Conservation (phyloP, 75 land plant species). For the Picea glauca region DNA sequence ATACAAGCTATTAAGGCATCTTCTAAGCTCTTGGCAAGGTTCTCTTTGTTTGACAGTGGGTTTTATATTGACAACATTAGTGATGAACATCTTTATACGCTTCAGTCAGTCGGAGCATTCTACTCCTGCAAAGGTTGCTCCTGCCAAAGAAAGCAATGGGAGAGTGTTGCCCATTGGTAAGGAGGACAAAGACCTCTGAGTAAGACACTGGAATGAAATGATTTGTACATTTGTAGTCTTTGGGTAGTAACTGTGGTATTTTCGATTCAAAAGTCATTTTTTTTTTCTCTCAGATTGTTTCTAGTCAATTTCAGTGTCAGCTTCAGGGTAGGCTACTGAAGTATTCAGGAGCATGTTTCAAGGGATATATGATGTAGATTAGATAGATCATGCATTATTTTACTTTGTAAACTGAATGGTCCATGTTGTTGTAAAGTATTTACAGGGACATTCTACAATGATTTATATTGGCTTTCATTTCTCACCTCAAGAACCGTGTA, state of each 20-base stretch:
- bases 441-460: background rate
- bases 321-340: background rate
- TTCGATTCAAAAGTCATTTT: background rate
- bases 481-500: background rate
- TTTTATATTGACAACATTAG: constrained; percentile 31
- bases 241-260: background rate
- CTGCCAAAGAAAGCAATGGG: constrained; percentile 3
- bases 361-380: constrained; percentile 1
- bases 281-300: background rate
- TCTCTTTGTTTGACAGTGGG: constrained; percentile 32
- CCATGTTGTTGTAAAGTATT: background rate
- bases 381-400: background rate
- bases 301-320: background rate
- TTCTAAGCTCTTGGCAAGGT: constrained; percentile 57
- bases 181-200: background rate
- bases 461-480: background rate
- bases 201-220: background rate
- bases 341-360: background rate
- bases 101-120: constrained; percentile 55
- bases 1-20: constrained; percentile 29
- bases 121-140: constrained; percentile 9
- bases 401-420: background rate
- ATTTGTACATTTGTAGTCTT: background rate
- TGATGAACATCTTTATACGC: constrained; percentile 52
- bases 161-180: background rate